Conservation (phyloP, 805 yeast genomes). For the Tetrapisispora taiwanensis region DNA sequence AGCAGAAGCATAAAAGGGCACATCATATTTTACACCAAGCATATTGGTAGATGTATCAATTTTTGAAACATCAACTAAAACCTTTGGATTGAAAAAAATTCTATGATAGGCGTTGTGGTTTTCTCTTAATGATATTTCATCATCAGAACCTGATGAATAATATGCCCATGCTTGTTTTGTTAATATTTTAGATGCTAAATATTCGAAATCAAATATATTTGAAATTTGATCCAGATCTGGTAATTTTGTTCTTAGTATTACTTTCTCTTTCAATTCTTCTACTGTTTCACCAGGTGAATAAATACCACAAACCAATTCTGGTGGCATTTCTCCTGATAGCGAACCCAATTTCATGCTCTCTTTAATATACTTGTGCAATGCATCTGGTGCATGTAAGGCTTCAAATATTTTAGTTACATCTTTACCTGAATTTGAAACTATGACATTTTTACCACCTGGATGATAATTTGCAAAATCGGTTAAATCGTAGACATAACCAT, state of each 20-base stretch:
- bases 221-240: slow-evolving; percentile 65
- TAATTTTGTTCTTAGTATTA: slow-evolving; percentile 32
- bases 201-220: slow-evolving; percentile 80
- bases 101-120: slow-evolving; percentile 86
- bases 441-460: slow-evolving; percentile 72
- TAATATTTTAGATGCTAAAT: slow-evolving; percentile 70
- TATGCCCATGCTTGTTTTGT: slow-evolving; percentile 84
- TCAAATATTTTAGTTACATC: slow-evolving; percentile 78
- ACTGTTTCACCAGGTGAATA: slow-evolving; percentile 28
- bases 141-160: slow-evolving; percentile 86
- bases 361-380: slow-evolving; percentile 53
- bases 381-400: slow-evolving; percentile 87
- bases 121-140: slow-evolving; percentile 81
- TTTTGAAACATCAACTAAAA: slow-evolving; percentile 69
- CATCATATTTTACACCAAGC: slow-evolving; percentile 58
- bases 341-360: slow-evolving; percentile 54
- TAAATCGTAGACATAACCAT: slow-evolving; percentile 70
- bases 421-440: slow-evolving; percentile 70
- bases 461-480: slow-evolving; percentile 65
- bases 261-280: slow-evolving; percentile 23
- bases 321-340: slow-evolving; percentile 30
- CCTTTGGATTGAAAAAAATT: slow-evolving; percentile 75
- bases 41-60: slow-evolving; percentile 63
- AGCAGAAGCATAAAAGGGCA: slow-evolving; percentile 84
- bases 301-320: slow-evolving; percentile 20